These are phyloP conservation scores for Myxozyma kluyveri DNA, from an alignment of 805 yeast species.

Conservation along the genomic window DNA sequence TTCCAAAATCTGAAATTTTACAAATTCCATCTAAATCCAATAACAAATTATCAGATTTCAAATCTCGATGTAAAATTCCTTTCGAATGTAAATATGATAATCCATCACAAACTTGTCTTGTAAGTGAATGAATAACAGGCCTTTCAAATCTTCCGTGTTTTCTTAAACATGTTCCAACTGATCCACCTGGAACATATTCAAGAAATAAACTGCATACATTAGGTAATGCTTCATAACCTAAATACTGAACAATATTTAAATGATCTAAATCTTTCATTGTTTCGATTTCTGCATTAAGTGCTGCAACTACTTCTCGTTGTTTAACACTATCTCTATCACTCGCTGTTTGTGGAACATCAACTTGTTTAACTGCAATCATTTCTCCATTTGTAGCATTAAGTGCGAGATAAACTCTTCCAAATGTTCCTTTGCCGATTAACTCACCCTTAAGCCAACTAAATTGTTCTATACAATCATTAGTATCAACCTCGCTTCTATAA, in stretches of 20 bases:
- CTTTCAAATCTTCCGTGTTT: constrained; percentile 85
- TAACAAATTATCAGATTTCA: constrained; percentile 88
- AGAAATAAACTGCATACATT: constrained; percentile 79
- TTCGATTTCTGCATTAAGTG: constrained; percentile 84
- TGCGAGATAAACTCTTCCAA: constrained; percentile 89
- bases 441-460: constrained; percentile 99
- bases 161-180: constrained; percentile 81
- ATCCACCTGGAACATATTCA: constrained; percentile 98
- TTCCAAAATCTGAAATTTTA: constrained; percentile 95
- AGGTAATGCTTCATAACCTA: constrained; percentile 81
- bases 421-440: constrained; percentile 92
- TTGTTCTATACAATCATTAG: constrained; percentile 50
- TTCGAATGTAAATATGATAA: constrained; percentile 80
- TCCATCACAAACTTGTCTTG: constrained; percentile 78
- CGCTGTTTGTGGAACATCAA: constrained; percentile 56
- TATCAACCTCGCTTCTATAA: no score
- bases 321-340: constrained; percentile 35
- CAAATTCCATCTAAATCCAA: constrained; percentile 90
- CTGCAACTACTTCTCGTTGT: constrained; percentile 65
- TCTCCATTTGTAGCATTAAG: constrained; percentile 95
- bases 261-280: constrained; percentile 93
- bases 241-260: constrained; percentile 88
- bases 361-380: constrained; percentile 98
- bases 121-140: constrained; percentile 64
- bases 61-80: constrained; percentile 88